Conservation (phyloP, 768 basidiomycete genomes). For the Psilocybe sp. region DNA sequence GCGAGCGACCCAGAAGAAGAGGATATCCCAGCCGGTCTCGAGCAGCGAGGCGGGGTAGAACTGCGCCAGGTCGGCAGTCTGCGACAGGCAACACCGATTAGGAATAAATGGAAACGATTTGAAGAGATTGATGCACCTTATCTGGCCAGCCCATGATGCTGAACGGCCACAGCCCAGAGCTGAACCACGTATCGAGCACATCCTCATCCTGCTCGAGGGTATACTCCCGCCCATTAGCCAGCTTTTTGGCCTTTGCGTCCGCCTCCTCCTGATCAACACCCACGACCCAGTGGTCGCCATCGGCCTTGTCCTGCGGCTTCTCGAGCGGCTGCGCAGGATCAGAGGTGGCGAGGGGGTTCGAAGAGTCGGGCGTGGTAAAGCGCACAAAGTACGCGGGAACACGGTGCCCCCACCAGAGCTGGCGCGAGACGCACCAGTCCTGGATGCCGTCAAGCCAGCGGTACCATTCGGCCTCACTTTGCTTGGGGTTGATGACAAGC, state of each 20-base stretch:
- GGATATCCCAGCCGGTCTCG: conserved; percentile 98
- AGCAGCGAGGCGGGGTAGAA: conserved; percentile 92
- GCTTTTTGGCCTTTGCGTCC: conserved; percentile 62
- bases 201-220: conserved; percentile 91
- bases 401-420: conserved; percentile 99
- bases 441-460: conserved; percentile 94
- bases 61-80: conserved; percentile 74
- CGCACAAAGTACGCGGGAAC: conserved; percentile 91
- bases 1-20: conserved; percentile 99
- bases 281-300: conserved; percentile 88
- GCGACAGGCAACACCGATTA: not conserved
- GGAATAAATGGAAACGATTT: conserved; percentile 5
- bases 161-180: conserved; percentile 95
- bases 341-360: too few species aligned
- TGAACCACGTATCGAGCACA: conserved; percentile 99
- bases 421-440: conserved; percentile 99
- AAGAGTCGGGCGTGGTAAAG: conserved; percentile 43
- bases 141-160: conserved; percentile 98
- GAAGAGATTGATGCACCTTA: conserved; percentile 43
- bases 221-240: conserved; percentile 69
- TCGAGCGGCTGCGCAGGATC: conserved; percentile 31
- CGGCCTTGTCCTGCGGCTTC: conserved; percentile 62
- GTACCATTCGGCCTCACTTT: conserved; percentile 92
- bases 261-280: conserved; percentile 80
- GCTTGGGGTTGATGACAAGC: conserved; percentile 75